A percentile compares a stretch with the other conserved stretches of the same genome.
Evolutionary conservation across 495 filamentous ascomycete genomes (phyloP).

Genomic region (Apiosordaria backusii): DNA sequence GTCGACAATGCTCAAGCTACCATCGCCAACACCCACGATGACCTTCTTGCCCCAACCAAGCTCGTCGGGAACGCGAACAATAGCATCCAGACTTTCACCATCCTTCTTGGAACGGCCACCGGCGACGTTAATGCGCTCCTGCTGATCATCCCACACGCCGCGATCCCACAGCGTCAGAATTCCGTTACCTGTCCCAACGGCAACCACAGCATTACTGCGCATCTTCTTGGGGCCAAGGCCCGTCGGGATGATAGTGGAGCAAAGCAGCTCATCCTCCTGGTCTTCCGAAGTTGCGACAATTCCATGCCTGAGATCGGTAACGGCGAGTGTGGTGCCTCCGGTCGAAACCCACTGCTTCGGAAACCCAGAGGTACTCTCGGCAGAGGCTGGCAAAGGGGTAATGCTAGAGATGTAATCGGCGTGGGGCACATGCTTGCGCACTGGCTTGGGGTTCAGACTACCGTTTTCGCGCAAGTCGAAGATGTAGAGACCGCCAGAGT

Average conservation of each 20-base stretch:
- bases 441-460: slow-evolving; percentile 56
- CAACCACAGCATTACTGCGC: slow-evolving; percentile 67
- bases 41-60: slow-evolving; percentile 65
- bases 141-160: slow-evolving; percentile 90
- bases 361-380: slow-evolving; percentile 75
- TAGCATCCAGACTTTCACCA: slow-evolving; percentile 66
- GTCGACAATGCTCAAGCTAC: slow-evolving; percentile 49
- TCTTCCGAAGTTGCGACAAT: slow-evolving; percentile 84
- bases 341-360: slow-evolving; percentile 91
- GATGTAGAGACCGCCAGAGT: slow-evolving; percentile 83
- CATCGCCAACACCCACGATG: slow-evolving; percentile 73
- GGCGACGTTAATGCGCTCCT: slow-evolving; percentile 76
- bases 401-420: slow-evolving; percentile 91
- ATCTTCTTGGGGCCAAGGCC: slow-evolving; percentile 57
- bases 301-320: slow-evolving; percentile 80
- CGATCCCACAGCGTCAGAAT: slow-evolving; percentile 90
- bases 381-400: slow-evolving; percentile 73
- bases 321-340: slow-evolving; percentile 81
- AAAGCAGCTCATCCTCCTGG: slow-evolving; percentile 88
- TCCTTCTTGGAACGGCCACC: slow-evolving; percentile 55
- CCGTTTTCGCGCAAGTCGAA: slow-evolving; percentile 79
- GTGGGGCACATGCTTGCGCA: slow-evolving; percentile 79
- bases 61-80: slow-evolving; percentile 62
- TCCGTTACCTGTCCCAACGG: slow-evolving; percentile 75
- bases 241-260: slow-evolving; percentile 66